A percentile compares a stretch with the other conserved stretches of the same genome.
These are phyloP conservation scores for Dendrobium huoshanense DNA, from an alignment of 106 monocot species.

Conservation along the genomic window DNA sequence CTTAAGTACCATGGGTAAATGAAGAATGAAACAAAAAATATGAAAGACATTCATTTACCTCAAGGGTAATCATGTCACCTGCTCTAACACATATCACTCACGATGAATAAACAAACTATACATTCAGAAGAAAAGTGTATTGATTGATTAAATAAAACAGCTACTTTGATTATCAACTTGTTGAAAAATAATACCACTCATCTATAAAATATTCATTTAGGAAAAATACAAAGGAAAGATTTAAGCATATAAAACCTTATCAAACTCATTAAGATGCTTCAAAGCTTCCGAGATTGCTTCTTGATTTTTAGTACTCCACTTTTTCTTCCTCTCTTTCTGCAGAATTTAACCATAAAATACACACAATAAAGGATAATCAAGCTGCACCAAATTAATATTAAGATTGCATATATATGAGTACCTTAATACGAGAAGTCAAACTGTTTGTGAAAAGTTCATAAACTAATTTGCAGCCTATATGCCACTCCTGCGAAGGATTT, in stretches of 20 bases:
- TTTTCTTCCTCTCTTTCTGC: conserved; percentile 93
- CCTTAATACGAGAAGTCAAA: conserved; percentile 73
- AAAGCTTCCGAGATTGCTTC: conserved; percentile 82
- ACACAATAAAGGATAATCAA: conserved; percentile 2
- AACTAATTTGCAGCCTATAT: conserved; percentile 89
- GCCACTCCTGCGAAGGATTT: conserved; percentile 96
- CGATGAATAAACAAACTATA: neutral
- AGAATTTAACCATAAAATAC: conserved; percentile 5
- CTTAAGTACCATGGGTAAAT: neutral
- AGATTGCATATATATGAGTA: conserved; percentile 18
- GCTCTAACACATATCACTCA: neutral
- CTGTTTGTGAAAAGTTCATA: conserved; percentile 87
- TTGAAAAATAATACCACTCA: neutral
- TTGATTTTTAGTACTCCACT: conserved; percentile 90
- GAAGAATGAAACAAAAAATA: neutral
- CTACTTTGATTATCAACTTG: neutral
- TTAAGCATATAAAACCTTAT: conserved; percentile 43
- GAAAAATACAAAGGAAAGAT: neutral
- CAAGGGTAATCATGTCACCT: neutral
- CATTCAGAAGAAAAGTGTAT: neutral
- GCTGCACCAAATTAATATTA: neutral
- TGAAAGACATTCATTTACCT: neutral
- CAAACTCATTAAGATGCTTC: conserved; percentile 78
- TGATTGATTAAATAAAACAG: neutral
- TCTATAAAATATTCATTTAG: neutral